Base-by-base conservation (phyloP, 306 rosid species). In the Parietaria judaica region DNA sequence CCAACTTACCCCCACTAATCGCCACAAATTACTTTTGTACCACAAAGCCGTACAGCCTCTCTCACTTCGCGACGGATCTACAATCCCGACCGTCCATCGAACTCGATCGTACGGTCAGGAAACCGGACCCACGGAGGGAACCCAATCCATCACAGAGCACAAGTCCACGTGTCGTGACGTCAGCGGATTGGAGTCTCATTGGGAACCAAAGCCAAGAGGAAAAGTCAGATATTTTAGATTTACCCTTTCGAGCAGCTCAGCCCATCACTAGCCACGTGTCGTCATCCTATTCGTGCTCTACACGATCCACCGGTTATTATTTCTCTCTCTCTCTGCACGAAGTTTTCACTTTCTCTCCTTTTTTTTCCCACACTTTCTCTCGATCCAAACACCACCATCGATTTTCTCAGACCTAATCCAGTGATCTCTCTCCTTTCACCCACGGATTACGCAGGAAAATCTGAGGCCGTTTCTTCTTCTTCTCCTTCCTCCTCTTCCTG, bases 231-330 rank as follows among this genome's bases (percentile, higher is more conserved):
- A 49, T 61, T 72, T 55, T 38, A 51, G 63, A 68, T 59, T 69
- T 69, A 59, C 69, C 61, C 58, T 52, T 12, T 14, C n/a, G 63
- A 73, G 58, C 54, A 56, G 36, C 52, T 36, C 13, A 13, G 12
- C 13, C 71, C 66, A 51, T 66, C 66, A 16, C 41, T 5, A 34
- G 4, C 58, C 67, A 73, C 73, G 82, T 60, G 82, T 58, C 31
- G 1, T 8, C 0, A 0, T 8, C 4, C 12, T 2, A 62, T 62
- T 56, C 37, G 36, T 11, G 0, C 3, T 9, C 48, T 13, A 34
- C 55, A 78, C 76, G 67, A 78, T 62, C 53, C 13, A 47, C 54
- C 60, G 51, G 65, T 59, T 67, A 58, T 57, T 49, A 48, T 64
- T 13, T 54, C 44, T 65, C 39, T 39, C 45, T 54, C 45, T 63